Evolutionary conservation across 768 basidiomycete genomes (phyloP).

Genomic region (Cyathus striatus): DNA sequence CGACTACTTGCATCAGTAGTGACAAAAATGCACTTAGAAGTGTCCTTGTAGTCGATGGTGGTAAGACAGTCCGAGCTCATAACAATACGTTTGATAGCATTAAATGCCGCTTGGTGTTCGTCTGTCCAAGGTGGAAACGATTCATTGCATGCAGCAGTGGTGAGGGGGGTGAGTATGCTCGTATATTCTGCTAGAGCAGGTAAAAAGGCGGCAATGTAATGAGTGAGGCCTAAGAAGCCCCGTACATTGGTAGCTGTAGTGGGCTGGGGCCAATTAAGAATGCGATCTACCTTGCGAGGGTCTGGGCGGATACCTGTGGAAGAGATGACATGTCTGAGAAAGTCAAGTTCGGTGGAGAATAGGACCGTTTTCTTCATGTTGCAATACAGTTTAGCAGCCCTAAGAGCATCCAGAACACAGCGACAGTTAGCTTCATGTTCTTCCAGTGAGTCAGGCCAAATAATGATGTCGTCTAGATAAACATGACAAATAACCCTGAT

Average conservation of each 20-base stretch:
- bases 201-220: slow-evolving; percentile 22
- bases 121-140: too few relatives aligned
- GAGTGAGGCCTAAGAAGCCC: slow-evolving; percentile 23
- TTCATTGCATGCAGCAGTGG: too few relatives aligned
- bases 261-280: slow-evolving; percentile 25
- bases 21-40: too few relatives aligned
- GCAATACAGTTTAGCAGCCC: slow-evolving; percentile 5
- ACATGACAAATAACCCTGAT: slow-evolving; percentile 38
- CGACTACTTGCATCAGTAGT: too few relatives aligned
- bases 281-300: slow-evolving; percentile 16
- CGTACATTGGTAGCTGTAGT: slow-evolving; percentile 18
- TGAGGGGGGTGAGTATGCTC: slow-evolving; percentile 15
- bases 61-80: too few relatives aligned
- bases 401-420: slow-evolving; percentile 15
- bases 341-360: slow-evolving; percentile 16
- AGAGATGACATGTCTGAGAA: slow-evolving; percentile 27
- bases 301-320: slow-evolving; percentile 20
- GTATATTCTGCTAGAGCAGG: slow-evolving; percentile 23
- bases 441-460: slow-evolving; percentile 31
- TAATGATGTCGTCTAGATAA: slow-evolving; percentile 41
- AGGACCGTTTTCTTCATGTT: slow-evolving; percentile 15
- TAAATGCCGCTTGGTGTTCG: too few relatives aligned
- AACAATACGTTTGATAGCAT: too few relatives aligned
- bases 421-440: slow-evolving; percentile 23
- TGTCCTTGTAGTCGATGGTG: too few relatives aligned